These are phyloP conservation scores for Nothophoma quercina DNA, from an alignment of 2,329 filamentous ascomycete species.

Conservation along the genomic window DNA sequence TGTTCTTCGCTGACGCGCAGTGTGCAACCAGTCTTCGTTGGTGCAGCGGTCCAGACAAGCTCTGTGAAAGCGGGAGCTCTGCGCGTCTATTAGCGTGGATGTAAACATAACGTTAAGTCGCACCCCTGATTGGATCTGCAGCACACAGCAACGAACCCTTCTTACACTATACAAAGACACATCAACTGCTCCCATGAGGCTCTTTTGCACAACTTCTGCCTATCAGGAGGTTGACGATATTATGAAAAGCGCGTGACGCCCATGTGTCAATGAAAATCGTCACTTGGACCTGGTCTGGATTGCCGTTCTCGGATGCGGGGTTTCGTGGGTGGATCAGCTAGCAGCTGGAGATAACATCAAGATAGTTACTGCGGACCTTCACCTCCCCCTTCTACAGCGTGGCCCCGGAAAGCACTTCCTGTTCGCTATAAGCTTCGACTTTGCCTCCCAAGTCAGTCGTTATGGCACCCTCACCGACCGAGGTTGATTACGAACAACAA, in stretches of 20 bases:
- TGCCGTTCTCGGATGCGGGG: constrained; percentile 20
- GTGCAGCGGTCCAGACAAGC: constrained; percentile 4
- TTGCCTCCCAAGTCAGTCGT: background rate
- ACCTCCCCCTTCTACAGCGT: background rate
- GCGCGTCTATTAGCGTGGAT: background rate
- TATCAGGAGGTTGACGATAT: background rate
- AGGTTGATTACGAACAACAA: constrained; percentile 2
- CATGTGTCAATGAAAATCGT: background rate
- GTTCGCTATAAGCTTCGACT: background rate
- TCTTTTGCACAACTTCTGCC: background rate
- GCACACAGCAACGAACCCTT: background rate
- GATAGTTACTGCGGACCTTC: constrained; percentile 4
- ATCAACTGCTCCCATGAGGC: background rate
- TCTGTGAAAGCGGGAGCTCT: background rate
- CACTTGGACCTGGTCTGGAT: constrained; percentile 13
- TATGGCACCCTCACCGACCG: constrained; percentile 8
- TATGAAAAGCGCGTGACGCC: background rate
- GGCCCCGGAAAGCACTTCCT: background rate
- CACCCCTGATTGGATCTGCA: constrained; percentile 3
- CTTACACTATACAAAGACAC: background rate
- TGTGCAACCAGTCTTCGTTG: background rate
- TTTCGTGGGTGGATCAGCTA: constrained; percentile 3
- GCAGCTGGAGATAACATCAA: constrained; percentile 11
- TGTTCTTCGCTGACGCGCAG: background rate
- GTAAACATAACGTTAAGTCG: background rate